phyloP scores from a whole-genome alignment of 2,329 filamentous ascomycete species.

The Colletotrichum limetticola region DNA sequence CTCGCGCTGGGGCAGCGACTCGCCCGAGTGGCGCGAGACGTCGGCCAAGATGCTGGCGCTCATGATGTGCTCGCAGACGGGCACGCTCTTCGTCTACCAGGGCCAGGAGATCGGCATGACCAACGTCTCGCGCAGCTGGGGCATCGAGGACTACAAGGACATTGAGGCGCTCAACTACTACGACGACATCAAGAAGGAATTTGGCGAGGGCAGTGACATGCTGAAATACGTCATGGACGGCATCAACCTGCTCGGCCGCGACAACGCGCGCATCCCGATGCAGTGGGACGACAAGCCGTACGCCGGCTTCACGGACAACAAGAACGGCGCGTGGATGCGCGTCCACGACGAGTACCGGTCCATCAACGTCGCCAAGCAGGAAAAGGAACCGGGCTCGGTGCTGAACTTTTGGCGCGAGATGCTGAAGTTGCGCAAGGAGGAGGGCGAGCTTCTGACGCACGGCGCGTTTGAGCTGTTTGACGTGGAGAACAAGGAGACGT shows the following conservation, averaged over 20 bases:
- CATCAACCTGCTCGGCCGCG: slow-evolving; percentile 69
- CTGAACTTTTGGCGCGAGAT: slow-evolving; percentile 70
- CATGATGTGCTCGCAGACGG: slow-evolving; percentile 57
- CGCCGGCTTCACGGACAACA: slow-evolving; percentile 68
- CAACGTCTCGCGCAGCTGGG: slow-evolving; percentile 61
- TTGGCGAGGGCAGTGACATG: slow-evolving; percentile 52
- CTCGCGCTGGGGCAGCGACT: slow-evolving; percentile 61
- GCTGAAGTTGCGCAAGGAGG: slow-evolving; percentile 63
- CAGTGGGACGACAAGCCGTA: slow-evolving; percentile 69
- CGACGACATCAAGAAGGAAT: slow-evolving; percentile 54
- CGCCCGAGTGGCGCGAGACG: slow-evolving; percentile 51
- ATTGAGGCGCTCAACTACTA: slow-evolving; percentile 62
- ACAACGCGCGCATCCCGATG: slow-evolving; percentile 76
- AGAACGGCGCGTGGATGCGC: slow-evolving; percentile 64
- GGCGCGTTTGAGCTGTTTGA: slow-evolving; percentile 67
- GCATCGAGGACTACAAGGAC: slow-evolving; percentile 58
- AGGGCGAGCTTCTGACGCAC: slow-evolving; percentile 69
- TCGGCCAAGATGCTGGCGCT: slow-evolving; percentile 65
- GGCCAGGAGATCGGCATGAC: slow-evolving; percentile 69
- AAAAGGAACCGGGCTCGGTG: slow-evolving; percentile 56
- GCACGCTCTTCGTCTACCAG: slow-evolving; percentile 67
- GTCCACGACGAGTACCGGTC: slow-evolving; percentile 66
- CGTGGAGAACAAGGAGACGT: slow-evolving; percentile 54
- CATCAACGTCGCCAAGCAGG: slow-evolving; percentile 66
- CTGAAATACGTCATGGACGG: slow-evolving; percentile 60